These are phyloP conservation scores for Kodamaea kakaduensis DNA, from an alignment of 805 yeast genomes.

Conservation along the genomic window DNA sequence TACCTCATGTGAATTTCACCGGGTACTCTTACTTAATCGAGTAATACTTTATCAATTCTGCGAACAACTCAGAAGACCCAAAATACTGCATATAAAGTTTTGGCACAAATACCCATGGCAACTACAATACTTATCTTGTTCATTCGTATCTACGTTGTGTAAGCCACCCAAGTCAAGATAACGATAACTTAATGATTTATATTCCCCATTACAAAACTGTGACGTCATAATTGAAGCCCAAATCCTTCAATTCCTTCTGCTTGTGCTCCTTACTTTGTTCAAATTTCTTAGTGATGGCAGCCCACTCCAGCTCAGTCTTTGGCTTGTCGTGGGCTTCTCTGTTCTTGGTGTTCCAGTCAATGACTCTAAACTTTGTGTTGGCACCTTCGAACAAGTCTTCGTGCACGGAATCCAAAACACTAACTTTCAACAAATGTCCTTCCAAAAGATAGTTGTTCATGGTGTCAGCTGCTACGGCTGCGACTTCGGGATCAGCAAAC, in stretches of 20 bases:
- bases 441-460: constrained; percentile 91
- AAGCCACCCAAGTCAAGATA: neutral
- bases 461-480: constrained; percentile 85
- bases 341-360: constrained; percentile 58
- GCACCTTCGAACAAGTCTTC: constrained; percentile 58
- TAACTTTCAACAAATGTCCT: constrained; percentile 75
- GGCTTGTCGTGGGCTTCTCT: constrained; percentile 52
- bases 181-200: neutral
- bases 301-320: constrained; percentile 56
- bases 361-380: constrained; percentile 48
- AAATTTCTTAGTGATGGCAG: constrained; percentile 45
- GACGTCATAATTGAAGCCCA: constrained; percentile 54
- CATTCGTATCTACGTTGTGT: too few species aligned
- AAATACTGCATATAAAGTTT: constrained; percentile 3
- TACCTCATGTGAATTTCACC: neutral
- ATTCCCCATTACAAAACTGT: constrained; percentile 12
- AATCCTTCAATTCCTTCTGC: constrained; percentile 45
- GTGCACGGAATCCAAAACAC: constrained; percentile 52
- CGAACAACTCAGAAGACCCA: neutral
- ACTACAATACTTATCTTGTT: too few species aligned
- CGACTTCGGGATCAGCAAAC: constrained; percentile 69
- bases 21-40: constrained; percentile 6
- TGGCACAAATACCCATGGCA: neutral
- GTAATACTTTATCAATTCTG: constrained; percentile 1
- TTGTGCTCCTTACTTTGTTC: constrained; percentile 41